Base-by-base conservation (phyloP, 116 monocot genomes). In the Dioscorea cayenensis region DNA sequence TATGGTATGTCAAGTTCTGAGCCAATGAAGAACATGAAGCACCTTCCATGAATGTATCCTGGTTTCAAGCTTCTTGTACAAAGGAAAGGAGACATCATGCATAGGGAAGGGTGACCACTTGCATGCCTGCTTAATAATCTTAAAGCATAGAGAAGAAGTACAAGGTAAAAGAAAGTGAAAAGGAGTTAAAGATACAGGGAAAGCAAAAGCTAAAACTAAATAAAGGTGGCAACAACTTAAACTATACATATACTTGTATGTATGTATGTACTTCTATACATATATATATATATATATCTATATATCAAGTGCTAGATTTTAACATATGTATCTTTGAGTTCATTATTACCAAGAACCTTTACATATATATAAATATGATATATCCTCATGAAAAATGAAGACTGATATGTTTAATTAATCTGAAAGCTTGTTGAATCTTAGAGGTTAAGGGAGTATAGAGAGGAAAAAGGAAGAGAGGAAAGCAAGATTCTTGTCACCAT, bases 41-140 rank as follows among this genome's bases (percentile, higher is more conserved):
- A 62, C 16, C 65, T 17, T 22, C 25, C 12, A 17, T 37, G 3
- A 36, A 6, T 60, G 20, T 37, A 37, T 20, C 5, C 60, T 51
- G 23, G 69, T 51, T 28, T 69, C 17, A 6, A 51, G 69, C 14
- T 19, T 9, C 13, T 23, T 51, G 69, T 51, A 51, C 18, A 51
- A 51, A 51, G 28, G 23, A 69, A 51, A 69, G 69, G 69, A 69
- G 69, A 69, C 69, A 51, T 50, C 68, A 59, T 28, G 48, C 68
- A 59, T 28, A 28, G 37, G 32, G 61, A 62, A 75, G 48, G 75
- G 55, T 66, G 75, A 61, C 75, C 67, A 43, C 60, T 35, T 43
- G n/a, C 59, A 43, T 43, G 43, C 75, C 61, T 68, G 59, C 66
- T 67, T 59, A 67, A 55, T 68, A 59, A 61, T 67, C 75, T 12